Conservation (phyloP, 116 monocot genomes). For the Dioscorea cayenensis region DNA sequence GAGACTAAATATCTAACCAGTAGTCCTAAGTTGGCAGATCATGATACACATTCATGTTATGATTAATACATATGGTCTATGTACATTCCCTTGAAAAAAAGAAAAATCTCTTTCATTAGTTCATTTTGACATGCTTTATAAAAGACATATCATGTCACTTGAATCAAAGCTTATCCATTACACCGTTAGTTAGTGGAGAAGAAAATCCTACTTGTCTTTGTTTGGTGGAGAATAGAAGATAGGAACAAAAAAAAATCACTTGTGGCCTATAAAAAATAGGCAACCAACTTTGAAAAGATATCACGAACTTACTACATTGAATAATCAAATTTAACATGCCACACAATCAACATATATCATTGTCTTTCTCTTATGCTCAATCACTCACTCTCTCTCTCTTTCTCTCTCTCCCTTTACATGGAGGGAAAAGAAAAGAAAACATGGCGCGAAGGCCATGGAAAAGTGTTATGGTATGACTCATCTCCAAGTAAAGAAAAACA, state of each 20-base stretch:
- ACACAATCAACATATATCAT: too few relatives aligned
- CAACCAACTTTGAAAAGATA: background rate
- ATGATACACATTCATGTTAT: too few relatives aligned
- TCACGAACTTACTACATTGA: background rate
- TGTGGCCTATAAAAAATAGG: background rate
- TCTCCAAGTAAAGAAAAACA: background rate
- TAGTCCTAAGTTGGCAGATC: too few relatives aligned
- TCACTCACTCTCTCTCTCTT: too few relatives aligned
- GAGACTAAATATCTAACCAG: too few relatives aligned
- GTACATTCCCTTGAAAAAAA: too few relatives aligned
- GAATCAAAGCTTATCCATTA: background rate
- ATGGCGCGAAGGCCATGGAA: background rate
- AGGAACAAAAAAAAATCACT: too few relatives aligned
- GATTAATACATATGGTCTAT: too few relatives aligned
- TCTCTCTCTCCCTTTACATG: background rate
- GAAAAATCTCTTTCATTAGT: too few relatives aligned
- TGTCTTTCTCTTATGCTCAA: too few relatives aligned
- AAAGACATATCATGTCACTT: too few relatives aligned
- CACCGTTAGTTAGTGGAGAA: background rate
- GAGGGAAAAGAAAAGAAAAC: background rate
- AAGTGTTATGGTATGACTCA: background rate
- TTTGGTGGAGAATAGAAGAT: background rate
- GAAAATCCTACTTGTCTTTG: background rate
- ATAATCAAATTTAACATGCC: background rate
- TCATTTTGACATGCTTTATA: too few relatives aligned